Conservation (phyloP, 164 flowering plant genomes). For the Pachysandra terminalis region DNA sequence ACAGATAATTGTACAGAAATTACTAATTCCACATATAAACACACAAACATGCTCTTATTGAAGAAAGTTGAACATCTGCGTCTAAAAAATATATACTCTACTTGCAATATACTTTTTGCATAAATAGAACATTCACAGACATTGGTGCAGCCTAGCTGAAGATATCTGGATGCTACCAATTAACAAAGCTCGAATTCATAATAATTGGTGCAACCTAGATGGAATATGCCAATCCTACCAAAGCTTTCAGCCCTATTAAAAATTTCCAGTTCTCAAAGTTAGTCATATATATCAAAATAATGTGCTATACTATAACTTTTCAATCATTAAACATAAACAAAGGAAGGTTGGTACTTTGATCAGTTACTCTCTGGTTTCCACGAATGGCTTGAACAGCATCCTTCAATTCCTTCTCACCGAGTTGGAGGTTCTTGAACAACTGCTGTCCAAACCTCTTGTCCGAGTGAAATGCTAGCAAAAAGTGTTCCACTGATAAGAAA, state of each 20-base stretch:
- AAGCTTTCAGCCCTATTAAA: not conserved
- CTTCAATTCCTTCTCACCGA: conserved; percentile 72
- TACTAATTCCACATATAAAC: too few species aligned
- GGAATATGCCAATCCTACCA: not conserved
- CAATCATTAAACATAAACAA: not conserved
- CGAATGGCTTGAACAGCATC: conserved; percentile 86
- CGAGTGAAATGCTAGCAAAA: conserved; percentile 61
- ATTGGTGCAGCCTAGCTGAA: too few species aligned
- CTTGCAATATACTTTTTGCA: too few species aligned
- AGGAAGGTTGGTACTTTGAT: conserved; percentile 61
- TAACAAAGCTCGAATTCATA: not conserved
- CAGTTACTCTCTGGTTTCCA: conserved; percentile 87
- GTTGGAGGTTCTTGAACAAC: conserved; percentile 60
- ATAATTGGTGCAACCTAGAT: not conserved
- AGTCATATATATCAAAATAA: not conserved
- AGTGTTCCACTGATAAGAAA: conserved; percentile 91
- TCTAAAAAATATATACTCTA: too few species aligned
- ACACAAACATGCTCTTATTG: too few species aligned
- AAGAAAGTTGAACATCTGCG: too few species aligned
- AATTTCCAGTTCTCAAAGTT: too few species aligned
- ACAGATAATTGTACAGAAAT: too few species aligned
- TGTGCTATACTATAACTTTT: not conserved
- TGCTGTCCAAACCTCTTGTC: conserved; percentile 89
- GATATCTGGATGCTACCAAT: too few species aligned
- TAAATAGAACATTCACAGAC: too few species aligned